phyloP scores from a whole-genome alignment of 2,329 filamentous ascomycete species.

The Talaromyces sp. region DNA sequence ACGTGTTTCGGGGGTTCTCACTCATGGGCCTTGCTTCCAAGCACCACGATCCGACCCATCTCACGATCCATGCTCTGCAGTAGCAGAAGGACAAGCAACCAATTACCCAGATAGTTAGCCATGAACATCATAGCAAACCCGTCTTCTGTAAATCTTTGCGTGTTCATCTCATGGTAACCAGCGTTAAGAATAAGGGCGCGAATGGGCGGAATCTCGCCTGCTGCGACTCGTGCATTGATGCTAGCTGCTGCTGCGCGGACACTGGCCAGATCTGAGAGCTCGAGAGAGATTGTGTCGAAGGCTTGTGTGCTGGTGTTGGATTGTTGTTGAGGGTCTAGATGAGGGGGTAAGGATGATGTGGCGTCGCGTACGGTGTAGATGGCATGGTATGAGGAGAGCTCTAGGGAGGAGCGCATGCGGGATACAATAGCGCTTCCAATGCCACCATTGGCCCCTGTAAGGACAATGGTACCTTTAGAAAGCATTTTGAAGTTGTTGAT shows the following conservation, averaged over 20 bases:
- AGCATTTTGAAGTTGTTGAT: constrained; percentile 20
- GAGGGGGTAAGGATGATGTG: not conserved
- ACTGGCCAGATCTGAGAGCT: constrained; percentile 21
- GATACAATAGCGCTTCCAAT: constrained; percentile 16
- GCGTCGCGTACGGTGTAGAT: constrained; percentile 25
- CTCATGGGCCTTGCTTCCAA: constrained; percentile 26
- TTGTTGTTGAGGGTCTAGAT: not conserved
- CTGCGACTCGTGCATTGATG: constrained; percentile 26
- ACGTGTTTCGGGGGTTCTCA: not conserved
- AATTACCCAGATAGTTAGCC: constrained; percentile 27
- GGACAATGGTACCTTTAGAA: constrained; percentile 17
- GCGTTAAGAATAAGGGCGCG: constrained; percentile 41
- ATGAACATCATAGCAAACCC: constrained; percentile 25
- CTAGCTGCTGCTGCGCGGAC: constrained; percentile 22
- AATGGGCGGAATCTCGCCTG: constrained; percentile 41
- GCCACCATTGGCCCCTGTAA: constrained; percentile 18
- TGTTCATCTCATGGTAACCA: constrained; percentile 27
- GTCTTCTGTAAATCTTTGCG: constrained; percentile 23
- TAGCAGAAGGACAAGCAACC: constrained; percentile 26
- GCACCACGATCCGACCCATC: constrained; percentile 23
- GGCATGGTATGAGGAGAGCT: constrained; percentile 25
- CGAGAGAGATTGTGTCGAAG: constrained; percentile 18
- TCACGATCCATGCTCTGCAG: constrained; percentile 27
- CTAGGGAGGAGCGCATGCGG: constrained; percentile 22
- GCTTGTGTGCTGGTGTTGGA: not conserved